Percentiles rank a stretch among this genome's conserved stretches.
Conservation (phyloP, 495 filamentous ascomycete species). For the Podospora comata region DNA sequence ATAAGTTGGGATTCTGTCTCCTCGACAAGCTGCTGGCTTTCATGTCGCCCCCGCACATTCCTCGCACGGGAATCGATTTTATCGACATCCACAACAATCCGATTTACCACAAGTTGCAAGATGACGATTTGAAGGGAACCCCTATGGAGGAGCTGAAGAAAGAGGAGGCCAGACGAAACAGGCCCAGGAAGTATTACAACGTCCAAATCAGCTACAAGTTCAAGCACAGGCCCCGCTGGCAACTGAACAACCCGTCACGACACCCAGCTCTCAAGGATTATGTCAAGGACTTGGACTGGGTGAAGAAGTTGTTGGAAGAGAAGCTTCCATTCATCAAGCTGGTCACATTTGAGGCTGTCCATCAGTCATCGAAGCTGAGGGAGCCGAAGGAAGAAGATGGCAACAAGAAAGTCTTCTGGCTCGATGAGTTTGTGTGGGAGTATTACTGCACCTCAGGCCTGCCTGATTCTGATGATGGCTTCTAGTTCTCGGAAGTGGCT, state of each 20-base stretch:
- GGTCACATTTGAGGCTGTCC: conserved; percentile 9
- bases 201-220: not conserved
- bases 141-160: not conserved
- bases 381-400: not conserved
- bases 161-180: conserved; percentile 7
- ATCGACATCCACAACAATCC: conserved; percentile 26
- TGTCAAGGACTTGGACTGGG: conserved; percentile 22
- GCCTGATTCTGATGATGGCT: not conserved
- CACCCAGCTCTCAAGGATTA: not conserved
- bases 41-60: conserved; percentile 26
- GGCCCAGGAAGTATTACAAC: not conserved
- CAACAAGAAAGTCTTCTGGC: conserved; percentile 1
- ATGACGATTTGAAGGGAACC: conserved; percentile 8
- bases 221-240: not conserved
- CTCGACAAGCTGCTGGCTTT: conserved; percentile 36
- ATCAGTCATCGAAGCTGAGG: conserved; percentile 1
- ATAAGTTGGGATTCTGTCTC: conserved; percentile 36
- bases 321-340: conserved; percentile 19
- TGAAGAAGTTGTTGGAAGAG: conserved; percentile 21
- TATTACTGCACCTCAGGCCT: conserved; percentile 4
- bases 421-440: conserved; percentile 16
- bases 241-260: not conserved
- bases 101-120: conserved; percentile 18
- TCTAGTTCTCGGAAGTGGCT: not conserved
- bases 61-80: conserved; percentile 30